Evolutionary conservation across 1,284 basidiomycete species (phyloP), one percentile per base, ranked within the genome.

Genomic region (Ustilago crameri): DNA sequence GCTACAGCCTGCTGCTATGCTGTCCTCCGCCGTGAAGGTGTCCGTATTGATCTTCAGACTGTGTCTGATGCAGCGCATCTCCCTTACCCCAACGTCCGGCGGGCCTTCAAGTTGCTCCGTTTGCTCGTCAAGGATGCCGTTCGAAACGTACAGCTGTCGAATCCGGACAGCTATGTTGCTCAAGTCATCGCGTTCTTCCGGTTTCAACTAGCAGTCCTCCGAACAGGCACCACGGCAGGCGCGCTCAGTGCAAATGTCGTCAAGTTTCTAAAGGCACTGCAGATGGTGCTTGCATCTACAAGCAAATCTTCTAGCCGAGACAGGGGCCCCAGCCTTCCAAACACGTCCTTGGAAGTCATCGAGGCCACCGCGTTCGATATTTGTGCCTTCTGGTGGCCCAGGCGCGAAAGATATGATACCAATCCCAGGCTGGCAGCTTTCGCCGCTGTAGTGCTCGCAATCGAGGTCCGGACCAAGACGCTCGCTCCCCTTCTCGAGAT

Each of bases 1-100:
- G 69, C 69, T n/a, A 48, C 63, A 2, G 69, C 69, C 18, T 72
- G 69, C 48, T 72, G 69, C 49, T 72, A 62, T 24, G 63, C 49
- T 23, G 60, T 72, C 14, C 22, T 72, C 17, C 49, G 69, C 9
- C 54, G 63, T 3, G 41, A 63, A 46, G 51, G 69, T n/a, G 37
- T 50, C 10, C 52, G 42, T 1, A 45, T 63, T 37, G 63, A 72
- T 43, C 45, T 72, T 5, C 38, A 43, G 9, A 48, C 45, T 23
- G 69, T 72, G 1, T 47, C 69, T 1, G 17, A 42, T 12, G 63
- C 63, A 0, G 69, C 69, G 3, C 42, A 63, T 4, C 45, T 63
- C 14, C 55, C 51, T 3, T 35, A 30, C 9, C 22, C 12, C 12
- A 52, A 56, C 10, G 59, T 72, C 1, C 51, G 41, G 10, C 26